phyloP scores from a whole-genome alignment of 805 yeast genomes.

The Scheffersomyces stipitis region DNA sequence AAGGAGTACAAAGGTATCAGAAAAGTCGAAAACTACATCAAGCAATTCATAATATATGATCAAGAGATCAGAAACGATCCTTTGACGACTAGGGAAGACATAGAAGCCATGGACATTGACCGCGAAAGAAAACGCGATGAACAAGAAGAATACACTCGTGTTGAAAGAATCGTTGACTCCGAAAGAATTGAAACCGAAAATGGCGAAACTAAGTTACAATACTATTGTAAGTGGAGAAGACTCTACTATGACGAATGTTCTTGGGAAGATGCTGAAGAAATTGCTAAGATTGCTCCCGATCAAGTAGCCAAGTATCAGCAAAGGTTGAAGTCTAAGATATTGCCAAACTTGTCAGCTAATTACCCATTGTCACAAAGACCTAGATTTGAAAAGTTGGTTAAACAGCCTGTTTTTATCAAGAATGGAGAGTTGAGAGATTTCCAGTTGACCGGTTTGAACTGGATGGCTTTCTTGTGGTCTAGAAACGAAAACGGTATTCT shows the following conservation, averaged over 20 bases:
- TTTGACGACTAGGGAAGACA: slow-evolving; percentile 81
- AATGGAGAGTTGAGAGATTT: slow-evolving; percentile 93
- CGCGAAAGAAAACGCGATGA: slow-evolving; percentile 82
- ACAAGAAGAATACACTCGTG: slow-evolving; percentile 76
- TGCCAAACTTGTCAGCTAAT: slow-evolving; percentile 77
- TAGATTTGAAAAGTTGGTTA: slow-evolving; percentile 77
- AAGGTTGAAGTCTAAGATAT: slow-evolving; percentile 76
- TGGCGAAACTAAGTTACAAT: slow-evolving; percentile 69
- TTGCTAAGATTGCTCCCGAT: slow-evolving; percentile 79
- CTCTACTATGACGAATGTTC: slow-evolving; percentile 93
- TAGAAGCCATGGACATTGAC: slow-evolving; percentile 92
- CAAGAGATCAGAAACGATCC: slow-evolving; percentile 78
- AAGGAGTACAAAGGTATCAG: slow-evolving; percentile 70
- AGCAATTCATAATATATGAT: slow-evolving; percentile 70
- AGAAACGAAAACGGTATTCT: slow-evolving; percentile 95
- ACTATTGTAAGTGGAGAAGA: slow-evolving; percentile 91
- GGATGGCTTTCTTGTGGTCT: slow-evolving; percentile 99
- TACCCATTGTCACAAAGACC: slow-evolving; percentile 77
- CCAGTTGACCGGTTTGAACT: slow-evolving; percentile 95
- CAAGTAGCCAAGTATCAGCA: slow-evolving; percentile 82
- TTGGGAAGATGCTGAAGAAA: slow-evolving; percentile 91
- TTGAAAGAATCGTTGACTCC: slow-evolving; percentile 86
- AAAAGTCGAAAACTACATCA: slow-evolving; percentile 86
- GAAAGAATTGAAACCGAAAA: slow-evolving; percentile 67
- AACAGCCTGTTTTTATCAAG: slow-evolving; percentile 87